Percentiles rank a stretch among this genome's conserved stretches.
These are phyloP conservation scores for Fusarium sp. DNA, from an alignment of 2,329 filamentous ascomycete genomes.

Conservation along the genomic window DNA sequence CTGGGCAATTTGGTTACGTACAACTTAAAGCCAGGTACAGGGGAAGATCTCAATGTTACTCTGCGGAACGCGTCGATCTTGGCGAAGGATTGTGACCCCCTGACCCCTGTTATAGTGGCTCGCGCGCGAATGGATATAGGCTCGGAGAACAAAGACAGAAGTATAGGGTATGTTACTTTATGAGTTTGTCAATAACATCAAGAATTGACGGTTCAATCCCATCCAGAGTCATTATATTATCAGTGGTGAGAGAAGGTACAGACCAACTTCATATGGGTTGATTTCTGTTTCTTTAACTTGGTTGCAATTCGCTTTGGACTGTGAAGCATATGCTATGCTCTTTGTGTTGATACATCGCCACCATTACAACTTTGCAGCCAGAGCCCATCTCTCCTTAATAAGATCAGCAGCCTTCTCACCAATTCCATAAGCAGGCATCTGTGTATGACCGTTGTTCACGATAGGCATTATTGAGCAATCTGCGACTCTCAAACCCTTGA, in stretches of 20 bases:
- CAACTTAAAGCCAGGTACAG: not conserved
- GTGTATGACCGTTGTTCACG: constrained; percentile 57
- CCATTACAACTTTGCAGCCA: not conserved
- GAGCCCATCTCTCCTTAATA: constrained; percentile 51
- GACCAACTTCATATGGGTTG: too few relatives aligned
- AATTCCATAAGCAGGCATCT: constrained; percentile 66
- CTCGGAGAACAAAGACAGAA: too few relatives aligned
- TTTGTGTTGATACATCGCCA: not conserved
- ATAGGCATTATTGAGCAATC: constrained; percentile 62
- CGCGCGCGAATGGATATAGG: not conserved
- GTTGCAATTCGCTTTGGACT: too few relatives aligned
- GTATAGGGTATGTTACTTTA: not conserved
- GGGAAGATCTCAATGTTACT: constrained; percentile 18
- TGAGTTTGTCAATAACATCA: not conserved
- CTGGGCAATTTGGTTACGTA: not conserved
- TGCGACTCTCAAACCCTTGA: constrained; percentile 61
- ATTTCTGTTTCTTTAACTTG: not conserved
- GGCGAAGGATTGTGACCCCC: not conserved
- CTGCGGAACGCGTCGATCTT: constrained; percentile 1
- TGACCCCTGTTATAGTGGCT: not conserved
- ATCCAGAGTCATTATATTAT: not conserved
- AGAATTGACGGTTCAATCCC: not conserved
- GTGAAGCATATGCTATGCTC: not conserved
- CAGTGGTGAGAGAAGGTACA: too few relatives aligned
- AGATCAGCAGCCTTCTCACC: constrained; percentile 60